phyloP scores from a whole-genome alignment of 176 grass and related monocot species.

The Oryza nivara region DNA sequence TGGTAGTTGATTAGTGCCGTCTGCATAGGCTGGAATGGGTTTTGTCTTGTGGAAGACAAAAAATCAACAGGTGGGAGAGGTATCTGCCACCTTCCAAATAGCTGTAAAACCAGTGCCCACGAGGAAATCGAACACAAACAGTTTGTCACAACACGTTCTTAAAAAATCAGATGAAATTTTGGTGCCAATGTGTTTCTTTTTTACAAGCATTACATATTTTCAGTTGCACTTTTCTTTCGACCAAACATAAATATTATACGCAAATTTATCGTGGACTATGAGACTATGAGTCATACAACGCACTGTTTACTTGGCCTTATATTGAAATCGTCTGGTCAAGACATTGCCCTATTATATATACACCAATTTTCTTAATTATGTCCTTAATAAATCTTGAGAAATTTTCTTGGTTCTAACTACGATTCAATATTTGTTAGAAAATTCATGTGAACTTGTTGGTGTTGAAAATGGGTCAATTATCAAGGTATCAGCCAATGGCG shows the following conservation, averaged over 20 bases:
- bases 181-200: background rate
- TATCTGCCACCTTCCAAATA: slow-evolving; percentile 49
- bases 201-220: background rate
- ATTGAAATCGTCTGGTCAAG: background rate
- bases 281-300: background rate
- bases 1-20: slow-evolving; percentile 61
- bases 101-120: slow-evolving; percentile 44
- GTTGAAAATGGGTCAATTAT: background rate
- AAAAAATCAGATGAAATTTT: background rate
- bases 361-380: background rate
- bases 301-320: background rate
- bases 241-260: background rate
- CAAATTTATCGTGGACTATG: too few relatives aligned
- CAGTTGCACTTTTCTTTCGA: background rate
- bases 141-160: background rate
- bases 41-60: slow-evolving; percentile 41
- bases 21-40: slow-evolving; percentile 51
- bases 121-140: background rate
- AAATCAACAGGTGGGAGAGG: slow-evolving; percentile 40
- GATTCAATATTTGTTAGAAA: background rate
- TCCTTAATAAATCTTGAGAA: background rate
- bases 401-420: background rate
- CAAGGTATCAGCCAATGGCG: background rate
- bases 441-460: too few relatives aligned
- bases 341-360: background rate